A percentile compares a stretch with the other conserved stretches of the same genome.
These are phyloP conservation scores for Linum tenue DNA, from an alignment of 345 rosid species.

Conservation along the genomic window DNA sequence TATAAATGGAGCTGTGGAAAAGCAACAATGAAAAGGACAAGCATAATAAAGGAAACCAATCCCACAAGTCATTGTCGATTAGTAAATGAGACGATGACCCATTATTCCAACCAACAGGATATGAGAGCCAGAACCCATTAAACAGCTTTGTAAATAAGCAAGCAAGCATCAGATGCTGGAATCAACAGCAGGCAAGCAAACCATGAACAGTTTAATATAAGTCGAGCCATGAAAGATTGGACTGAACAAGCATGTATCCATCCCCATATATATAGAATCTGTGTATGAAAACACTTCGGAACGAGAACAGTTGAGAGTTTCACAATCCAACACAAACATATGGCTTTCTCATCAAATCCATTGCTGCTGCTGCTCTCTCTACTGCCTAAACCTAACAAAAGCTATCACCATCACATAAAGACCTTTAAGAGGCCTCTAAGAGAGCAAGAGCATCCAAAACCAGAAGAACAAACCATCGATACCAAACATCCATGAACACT, in stretches of 20 bases:
- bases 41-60: too few relatives aligned
- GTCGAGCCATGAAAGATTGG: neutral
- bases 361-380: neutral
- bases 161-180: too few relatives aligned
- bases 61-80: too few relatives aligned
- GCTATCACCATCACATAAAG: neutral
- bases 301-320: neutral
- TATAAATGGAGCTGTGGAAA: too few relatives aligned
- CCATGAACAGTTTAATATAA: too few relatives aligned
- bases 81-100: too few relatives aligned
- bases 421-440: neutral
- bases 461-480: neutral
- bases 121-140: too few relatives aligned
- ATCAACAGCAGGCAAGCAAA: too few relatives aligned
- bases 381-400: neutral
- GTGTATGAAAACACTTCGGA: neutral
- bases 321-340: neutral
- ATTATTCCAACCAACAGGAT: too few relatives aligned
- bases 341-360: neutral
- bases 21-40: too few relatives aligned
- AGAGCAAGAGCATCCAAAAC: neutral
- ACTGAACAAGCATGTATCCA: neutral
- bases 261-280: neutral
- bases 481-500: neutral
- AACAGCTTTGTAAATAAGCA: too few relatives aligned